phyloP scores from a whole-genome alignment of 192 early-diverging fungal species.

The Oehlia diaphana region DNA sequence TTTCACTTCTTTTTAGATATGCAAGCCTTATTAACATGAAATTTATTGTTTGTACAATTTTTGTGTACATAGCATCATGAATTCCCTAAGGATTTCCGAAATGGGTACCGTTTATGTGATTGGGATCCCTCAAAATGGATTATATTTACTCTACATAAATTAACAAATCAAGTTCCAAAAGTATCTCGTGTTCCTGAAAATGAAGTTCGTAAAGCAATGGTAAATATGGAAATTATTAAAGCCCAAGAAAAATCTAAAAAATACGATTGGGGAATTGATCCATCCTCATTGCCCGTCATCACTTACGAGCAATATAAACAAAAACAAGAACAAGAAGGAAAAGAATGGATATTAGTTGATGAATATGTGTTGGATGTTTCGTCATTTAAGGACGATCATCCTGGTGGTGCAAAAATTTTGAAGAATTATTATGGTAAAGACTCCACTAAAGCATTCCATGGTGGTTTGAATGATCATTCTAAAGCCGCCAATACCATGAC shows the following conservation, averaged over 20 bases:
- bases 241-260: constrained; percentile 54
- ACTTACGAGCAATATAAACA: constrained; percentile 64
- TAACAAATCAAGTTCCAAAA: constrained; percentile 66
- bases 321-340: constrained; percentile 61
- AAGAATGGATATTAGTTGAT: constrained; percentile 79
- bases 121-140: constrained; percentile 89
- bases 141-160: constrained; percentile 53
- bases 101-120: constrained; percentile 74
- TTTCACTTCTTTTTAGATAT: not conserved
- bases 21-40: too few species aligned
- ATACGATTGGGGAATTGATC: constrained; percentile 72
- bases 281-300: constrained; percentile 68
- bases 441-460: constrained; percentile 84
- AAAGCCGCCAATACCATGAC: constrained; percentile 87
- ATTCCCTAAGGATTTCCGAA: constrained; percentile 86
- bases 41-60: not conserved
- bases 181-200: constrained; percentile 77
- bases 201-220: constrained; percentile 75
- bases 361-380: constrained; percentile 79
- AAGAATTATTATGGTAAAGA: constrained; percentile 78
- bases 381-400: constrained; percentile 84
- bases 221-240: constrained; percentile 82
- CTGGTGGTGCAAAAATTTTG: constrained; percentile 79
- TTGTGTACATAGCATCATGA: constrained; percentile 58
- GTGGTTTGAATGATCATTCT: constrained; percentile 87